Conservation (phyloP, 768 basidiomycete species). For the Postia placenta region DNA sequence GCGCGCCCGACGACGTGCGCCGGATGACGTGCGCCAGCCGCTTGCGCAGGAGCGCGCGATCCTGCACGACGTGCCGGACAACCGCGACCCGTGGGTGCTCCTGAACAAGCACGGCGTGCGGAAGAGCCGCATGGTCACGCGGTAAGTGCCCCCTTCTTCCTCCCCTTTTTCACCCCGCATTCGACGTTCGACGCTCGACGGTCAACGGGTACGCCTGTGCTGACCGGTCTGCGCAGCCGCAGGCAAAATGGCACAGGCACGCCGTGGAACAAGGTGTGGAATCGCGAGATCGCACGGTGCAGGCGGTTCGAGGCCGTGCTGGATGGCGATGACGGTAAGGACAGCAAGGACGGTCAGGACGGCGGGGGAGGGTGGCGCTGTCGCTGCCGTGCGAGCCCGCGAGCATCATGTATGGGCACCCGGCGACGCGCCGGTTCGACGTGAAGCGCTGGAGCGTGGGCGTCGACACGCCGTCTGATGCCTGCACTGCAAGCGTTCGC, state of each 20-base stretch:
- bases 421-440: conserved; percentile 74
- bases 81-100: conserved; percentile 68
- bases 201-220: background rate
- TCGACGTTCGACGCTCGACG: too few relatives aligned
- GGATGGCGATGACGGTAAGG: too few relatives aligned
- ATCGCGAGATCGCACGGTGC: conserved; percentile 54
- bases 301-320: conserved; percentile 35
- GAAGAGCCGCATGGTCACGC: conserved; percentile 30
- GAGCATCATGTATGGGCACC: conserved; percentile 85
- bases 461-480: too few relatives aligned
- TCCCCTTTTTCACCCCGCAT: too few relatives aligned
- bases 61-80: conserved; percentile 67
- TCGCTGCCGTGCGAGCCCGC: conserved; percentile 59
- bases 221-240: conserved; percentile 1
- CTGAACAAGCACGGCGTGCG: conserved; percentile 61
- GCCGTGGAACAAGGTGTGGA: conserved; percentile 78
- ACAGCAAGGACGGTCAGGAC: conserved; percentile 8
- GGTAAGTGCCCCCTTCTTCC: conserved; percentile 22
- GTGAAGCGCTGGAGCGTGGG: conserved; percentile 81
- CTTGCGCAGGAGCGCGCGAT: conserved; percentile 70
- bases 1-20: conserved; percentile 36
- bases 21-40: conserved; percentile 74
- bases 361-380: conserved; percentile 18
- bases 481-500: too few relatives aligned
- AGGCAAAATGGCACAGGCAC: conserved; percentile 41